A percentile compares a stretch with the other conserved stretches of the same genome.
These are phyloP conservation scores for Delonix regia DNA, from an alignment of 306 rosid genomes.

Conservation along the genomic window DNA sequence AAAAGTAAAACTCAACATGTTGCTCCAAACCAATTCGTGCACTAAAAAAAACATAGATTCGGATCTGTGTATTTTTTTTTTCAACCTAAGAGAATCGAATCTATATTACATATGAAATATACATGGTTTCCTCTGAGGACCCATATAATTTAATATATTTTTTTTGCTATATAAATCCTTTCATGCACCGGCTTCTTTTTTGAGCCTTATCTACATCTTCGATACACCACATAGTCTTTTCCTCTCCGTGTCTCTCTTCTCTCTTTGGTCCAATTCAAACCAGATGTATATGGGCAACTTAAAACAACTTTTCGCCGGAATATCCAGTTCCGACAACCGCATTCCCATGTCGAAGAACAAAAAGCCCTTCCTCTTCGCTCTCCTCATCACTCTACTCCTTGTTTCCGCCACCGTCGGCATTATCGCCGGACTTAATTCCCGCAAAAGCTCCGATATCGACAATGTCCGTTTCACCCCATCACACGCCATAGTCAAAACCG, in stretches of 20 bases:
- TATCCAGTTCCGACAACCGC: conserved; percentile 26
- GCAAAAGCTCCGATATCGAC: neutral
- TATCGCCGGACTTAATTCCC: conserved; percentile 50
- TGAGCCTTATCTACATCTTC: too few species aligned
- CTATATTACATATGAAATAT: too few species aligned
- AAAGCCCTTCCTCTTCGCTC: conserved; percentile 44
- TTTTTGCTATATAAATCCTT: neutral
- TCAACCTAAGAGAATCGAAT: too few species aligned
- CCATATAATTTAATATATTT: too few species aligned
- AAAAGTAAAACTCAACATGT: too few species aligned
- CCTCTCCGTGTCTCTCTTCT: neutral
- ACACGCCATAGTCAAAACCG: conserved; percentile 55
- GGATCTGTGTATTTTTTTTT: too few species aligned
- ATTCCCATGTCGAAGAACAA: conserved; percentile 39
- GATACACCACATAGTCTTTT: neutral
- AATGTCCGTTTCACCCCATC: conserved; percentile 24
- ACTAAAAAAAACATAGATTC: too few species aligned
- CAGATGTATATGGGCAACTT: conserved; percentile 35
- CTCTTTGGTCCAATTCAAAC: neutral
- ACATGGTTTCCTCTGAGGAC: too few species aligned
- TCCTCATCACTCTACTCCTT: conserved; percentile 48
- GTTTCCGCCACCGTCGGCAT: conserved; percentile 46
- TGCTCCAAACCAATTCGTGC: too few species aligned
- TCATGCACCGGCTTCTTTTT: too few species aligned
- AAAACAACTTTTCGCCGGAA: conserved; percentile 44